Evolutionary conservation across 345 rosid species (phyloP), one percentile per base, ranked within the genome.

Genomic region (Pistacia integerrima): DNA sequence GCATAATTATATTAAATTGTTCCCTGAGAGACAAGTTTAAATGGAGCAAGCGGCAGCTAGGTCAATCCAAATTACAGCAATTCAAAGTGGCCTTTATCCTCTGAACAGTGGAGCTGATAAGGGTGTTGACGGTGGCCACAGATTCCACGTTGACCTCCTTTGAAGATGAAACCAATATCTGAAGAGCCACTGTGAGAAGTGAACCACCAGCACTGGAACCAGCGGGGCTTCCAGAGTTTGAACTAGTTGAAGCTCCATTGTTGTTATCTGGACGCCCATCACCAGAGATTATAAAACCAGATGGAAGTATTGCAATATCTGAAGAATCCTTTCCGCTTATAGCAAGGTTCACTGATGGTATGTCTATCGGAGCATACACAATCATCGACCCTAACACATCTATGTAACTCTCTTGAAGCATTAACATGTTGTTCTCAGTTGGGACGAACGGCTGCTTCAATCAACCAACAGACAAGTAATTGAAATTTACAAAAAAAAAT

Each of bases 361-460:
- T 59, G 44, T 89, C 86, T 0, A 91, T 62, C 1, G 97, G 94
- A 64, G 94, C 91, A 74, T 90, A 91, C 12, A 90, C 90, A 4
- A 91, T 22, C 77, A 87, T 70, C 22, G 86, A 86, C 49, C 89
- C 92, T 61, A 83, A 36, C 1, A 64, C 3, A 68, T 90, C 96
- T 68, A 81, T 81, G 84, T 78, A 84, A 64, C 82, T 75, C 66
- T 94, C 97, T 84, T 94, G 94, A 25, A 94, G 78, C 63, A 94
- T 69, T 75, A 88, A 2, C 86, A 87, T 77, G 76, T 73, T 80
- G 78, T 35, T 78, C 75, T 81, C 85, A 0, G 48, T 56, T 0
- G 78, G 80, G 14, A 30, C 16, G 48, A 62, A 62, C 8, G 89
- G 87, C 85, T 85, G 86, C 11, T 36, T 16, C 16, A 54, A 41